Evolutionary conservation across 257 asterid species (phyloP).

Genomic region (Solanum etuberosum): DNA sequence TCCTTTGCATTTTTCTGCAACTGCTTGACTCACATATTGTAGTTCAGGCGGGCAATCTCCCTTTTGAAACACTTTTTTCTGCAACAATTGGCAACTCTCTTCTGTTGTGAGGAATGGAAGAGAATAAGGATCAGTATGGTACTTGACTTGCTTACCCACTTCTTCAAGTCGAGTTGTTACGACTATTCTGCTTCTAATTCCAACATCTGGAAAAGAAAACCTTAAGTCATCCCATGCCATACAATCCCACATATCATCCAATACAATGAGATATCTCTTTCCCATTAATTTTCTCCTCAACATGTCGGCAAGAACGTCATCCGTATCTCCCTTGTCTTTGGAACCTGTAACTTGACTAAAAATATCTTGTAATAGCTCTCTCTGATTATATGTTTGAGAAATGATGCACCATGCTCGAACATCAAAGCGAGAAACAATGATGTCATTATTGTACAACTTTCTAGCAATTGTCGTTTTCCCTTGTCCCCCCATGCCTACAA

Average conservation of each 20-base stretch:
- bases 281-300: not conserved
- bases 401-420: not conserved
- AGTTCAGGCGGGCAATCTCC: not conserved
- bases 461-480: conserved; percentile 1
- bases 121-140: not conserved
- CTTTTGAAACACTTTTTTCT: not conserved
- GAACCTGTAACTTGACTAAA: not conserved
- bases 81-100: not conserved
- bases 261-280: not conserved
- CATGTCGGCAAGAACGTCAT: not conserved
- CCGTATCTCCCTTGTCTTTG: not conserved
- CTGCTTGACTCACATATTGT: not conserved
- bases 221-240: not conserved
- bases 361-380: not conserved
- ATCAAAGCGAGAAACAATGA: not conserved
- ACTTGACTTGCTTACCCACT: not conserved
- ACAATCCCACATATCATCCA: conserved; percentile 4
- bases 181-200: not conserved
- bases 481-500: not conserved
- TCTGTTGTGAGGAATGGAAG: not conserved
- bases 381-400: not conserved
- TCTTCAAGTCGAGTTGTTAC: not conserved
- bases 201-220: not conserved
- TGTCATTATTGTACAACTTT: not conserved
- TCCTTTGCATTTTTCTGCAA: not conserved